phyloP scores from a whole-genome alignment of 352 stramenopile genomes.

The Phytophthora multivora region DNA sequence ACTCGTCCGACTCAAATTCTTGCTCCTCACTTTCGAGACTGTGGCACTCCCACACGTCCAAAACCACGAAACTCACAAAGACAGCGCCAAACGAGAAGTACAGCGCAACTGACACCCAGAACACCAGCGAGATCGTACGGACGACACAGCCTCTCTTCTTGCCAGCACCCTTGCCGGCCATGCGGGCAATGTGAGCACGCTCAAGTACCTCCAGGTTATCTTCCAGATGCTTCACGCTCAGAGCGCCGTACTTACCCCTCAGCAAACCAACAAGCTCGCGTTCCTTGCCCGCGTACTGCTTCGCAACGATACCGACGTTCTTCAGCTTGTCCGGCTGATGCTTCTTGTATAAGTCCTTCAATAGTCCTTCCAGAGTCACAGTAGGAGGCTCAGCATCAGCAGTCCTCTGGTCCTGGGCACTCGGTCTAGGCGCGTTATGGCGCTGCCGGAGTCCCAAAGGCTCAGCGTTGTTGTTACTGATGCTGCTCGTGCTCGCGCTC shows the following conservation, averaged over 20 bases:
- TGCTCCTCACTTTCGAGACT: conserved; percentile 26
- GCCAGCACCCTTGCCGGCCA: conserved; percentile 8
- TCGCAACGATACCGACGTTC: conserved; percentile 60
- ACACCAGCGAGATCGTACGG: conserved; percentile 34
- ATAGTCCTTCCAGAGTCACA: conserved; percentile 57
- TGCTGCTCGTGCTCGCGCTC: neutral
- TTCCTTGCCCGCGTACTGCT: conserved; percentile 69
- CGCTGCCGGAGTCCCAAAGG: conserved; percentile 32
- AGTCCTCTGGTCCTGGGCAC: conserved; percentile 4
- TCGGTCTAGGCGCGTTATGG: conserved; percentile 16
- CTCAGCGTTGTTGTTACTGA: neutral
- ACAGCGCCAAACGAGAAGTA: conserved; percentile 37
- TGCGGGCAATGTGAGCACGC: conserved; percentile 8
- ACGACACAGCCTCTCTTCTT: conserved; percentile 37
- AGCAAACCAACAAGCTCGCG: conserved; percentile 62
- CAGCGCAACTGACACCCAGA: conserved; percentile 36
- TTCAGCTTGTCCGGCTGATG: conserved; percentile 79
- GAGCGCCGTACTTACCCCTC: conserved; percentile 72
- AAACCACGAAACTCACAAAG: conserved; percentile 36
- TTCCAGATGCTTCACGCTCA: conserved; percentile 77
- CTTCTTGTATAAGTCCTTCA: conserved; percentile 75
- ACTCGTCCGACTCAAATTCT: conserved; percentile 29
- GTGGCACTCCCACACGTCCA: conserved; percentile 43
- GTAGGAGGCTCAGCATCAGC: conserved; percentile 1
- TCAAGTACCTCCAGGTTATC: conserved; percentile 58